A percentile compares a stretch with the other conserved stretches of the same genome.
These are phyloP conservation scores for Kodamaea leandrae DNA, from an alignment of 805 yeast species.

Conservation along the genomic window DNA sequence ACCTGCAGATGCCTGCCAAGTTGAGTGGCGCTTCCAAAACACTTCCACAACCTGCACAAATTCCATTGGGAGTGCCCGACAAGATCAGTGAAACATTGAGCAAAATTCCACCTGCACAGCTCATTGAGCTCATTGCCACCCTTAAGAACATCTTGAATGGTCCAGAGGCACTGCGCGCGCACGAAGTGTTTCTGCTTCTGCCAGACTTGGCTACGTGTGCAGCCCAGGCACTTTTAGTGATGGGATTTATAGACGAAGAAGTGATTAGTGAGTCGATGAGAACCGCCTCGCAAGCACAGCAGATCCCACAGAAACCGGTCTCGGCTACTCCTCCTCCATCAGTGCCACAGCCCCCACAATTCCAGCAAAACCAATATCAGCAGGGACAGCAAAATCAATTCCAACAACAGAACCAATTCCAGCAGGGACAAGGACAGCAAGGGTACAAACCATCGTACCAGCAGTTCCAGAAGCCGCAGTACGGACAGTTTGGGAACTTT, in stretches of 20 bases:
- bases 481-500: slow-evolving; percentile 5
- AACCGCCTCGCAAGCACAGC: slow-evolving; percentile 16
- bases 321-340: slow-evolving; percentile 18
- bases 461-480: slow-evolving; percentile 5
- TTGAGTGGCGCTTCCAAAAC: slow-evolving; percentile 53
- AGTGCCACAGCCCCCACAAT: slow-evolving; percentile 14
- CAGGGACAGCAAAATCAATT: slow-evolving; percentile 4
- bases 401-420: slow-evolving; percentile 2
- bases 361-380: slow-evolving; percentile 10
- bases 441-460: slow-evolving; percentile 8
- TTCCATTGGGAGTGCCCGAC: slow-evolving; percentile 51
- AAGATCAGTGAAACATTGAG: slow-evolving; percentile 60
- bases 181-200: slow-evolving; percentile 50
- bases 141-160: slow-evolving; percentile 56
- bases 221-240: slow-evolving; percentile 68
- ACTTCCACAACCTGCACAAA: slow-evolving; percentile 48
- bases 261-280: slow-evolving; percentile 60
- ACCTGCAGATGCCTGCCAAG: slow-evolving; percentile 36
- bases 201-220: slow-evolving; percentile 63
- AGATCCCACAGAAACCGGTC: slow-evolving; percentile 8
- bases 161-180: slow-evolving; percentile 49
- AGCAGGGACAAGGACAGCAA: slow-evolving; percentile 4
- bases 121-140: slow-evolving; percentile 66
- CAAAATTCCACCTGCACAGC: slow-evolving; percentile 65
- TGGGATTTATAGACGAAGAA: slow-evolving; percentile 72